Evolutionary conservation across 768 basidiomycete species (phyloP).

Genomic region (Rhodotorula kratochvilovae): DNA sequence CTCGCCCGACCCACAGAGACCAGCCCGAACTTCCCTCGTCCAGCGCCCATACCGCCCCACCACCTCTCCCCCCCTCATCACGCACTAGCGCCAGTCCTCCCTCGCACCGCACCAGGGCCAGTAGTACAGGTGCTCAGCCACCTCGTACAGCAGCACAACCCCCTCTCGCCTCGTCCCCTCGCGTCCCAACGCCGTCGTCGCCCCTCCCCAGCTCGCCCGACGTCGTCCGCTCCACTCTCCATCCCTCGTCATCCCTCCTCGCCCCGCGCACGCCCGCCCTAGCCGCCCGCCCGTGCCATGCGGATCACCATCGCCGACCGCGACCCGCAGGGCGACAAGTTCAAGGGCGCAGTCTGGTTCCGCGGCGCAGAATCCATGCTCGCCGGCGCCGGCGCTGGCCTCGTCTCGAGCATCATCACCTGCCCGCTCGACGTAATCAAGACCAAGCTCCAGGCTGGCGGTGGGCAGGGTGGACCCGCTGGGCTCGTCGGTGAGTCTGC

Average conservation of each 20-base stretch:
- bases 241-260: neutral
- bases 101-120: too few species aligned
- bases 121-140: too few species aligned
- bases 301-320: slow-evolving; percentile 35
- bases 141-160: too few species aligned
- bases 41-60: too few species aligned
- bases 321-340: slow-evolving; percentile 18
- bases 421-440: slow-evolving; percentile 98
- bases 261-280: neutral
- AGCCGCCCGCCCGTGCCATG: slow-evolving; percentile 9
- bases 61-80: too few species aligned
- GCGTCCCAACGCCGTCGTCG: too few species aligned
- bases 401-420: slow-evolving; percentile 85
- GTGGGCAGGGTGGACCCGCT: slow-evolving; percentile 47
- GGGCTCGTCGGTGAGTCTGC: slow-evolving; percentile 64
- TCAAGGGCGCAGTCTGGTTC: slow-evolving; percentile 27
- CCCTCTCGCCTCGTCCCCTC: neutral
- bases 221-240: neutral
- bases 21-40: too few species aligned
- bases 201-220: neutral
- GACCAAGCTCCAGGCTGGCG: slow-evolving; percentile 94
- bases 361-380: slow-evolving; percentile 48
- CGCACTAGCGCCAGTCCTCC: too few species aligned
- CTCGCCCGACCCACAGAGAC: too few species aligned
- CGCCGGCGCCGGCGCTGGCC: slow-evolving; percentile 90